These are phyloP conservation scores for Amauroascus niger DNA, from an alignment of 2,329 filamentous ascomycete species.

Conservation along the genomic window DNA sequence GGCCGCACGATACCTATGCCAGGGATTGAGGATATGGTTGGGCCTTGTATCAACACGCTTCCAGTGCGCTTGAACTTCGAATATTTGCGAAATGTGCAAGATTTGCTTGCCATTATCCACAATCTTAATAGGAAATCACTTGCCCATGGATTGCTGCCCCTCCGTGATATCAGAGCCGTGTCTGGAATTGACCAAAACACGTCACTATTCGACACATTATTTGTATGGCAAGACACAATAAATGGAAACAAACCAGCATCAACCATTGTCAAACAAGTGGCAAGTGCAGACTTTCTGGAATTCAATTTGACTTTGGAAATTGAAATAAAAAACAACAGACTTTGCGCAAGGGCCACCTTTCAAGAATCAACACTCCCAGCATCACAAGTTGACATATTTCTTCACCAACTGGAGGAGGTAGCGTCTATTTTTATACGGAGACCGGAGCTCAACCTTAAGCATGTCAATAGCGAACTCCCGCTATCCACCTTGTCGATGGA, in stretches of 20 bases:
- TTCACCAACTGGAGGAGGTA: conserved; percentile 52
- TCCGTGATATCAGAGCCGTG: conserved; percentile 59
- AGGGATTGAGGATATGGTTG: conserved; percentile 62
- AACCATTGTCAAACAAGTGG: conserved; percentile 45
- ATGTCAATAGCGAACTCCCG: conserved; percentile 25
- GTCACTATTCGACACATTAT: conserved; percentile 63
- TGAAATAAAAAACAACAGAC: conserved; percentile 47
- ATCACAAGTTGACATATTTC: conserved; percentile 47
- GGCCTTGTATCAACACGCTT: conserved; percentile 68
- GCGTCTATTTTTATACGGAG: conserved; percentile 36
- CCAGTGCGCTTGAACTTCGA: conserved; percentile 58
- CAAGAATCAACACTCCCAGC: conserved; percentile 46
- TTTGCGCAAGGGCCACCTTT: conserved; percentile 48
- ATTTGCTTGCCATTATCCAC: conserved; percentile 57
- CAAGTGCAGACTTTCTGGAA: conserved; percentile 62
- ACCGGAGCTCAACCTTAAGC: conserved; percentile 27
- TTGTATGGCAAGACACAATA: conserved; percentile 67
- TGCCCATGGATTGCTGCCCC: conserved; percentile 52
- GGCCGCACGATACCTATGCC: conserved; percentile 64
- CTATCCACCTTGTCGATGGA: conserved; percentile 40
- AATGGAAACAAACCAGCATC: conserved; percentile 23
- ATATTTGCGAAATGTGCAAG: conserved; percentile 43
- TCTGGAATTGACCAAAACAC: conserved; percentile 46
- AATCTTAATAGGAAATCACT: conserved; percentile 56
- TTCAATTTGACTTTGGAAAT: conserved; percentile 68